Evolutionary conservation across 331 rosid species (phyloP).

Genomic region (Stylosanthes scabra): DNA sequence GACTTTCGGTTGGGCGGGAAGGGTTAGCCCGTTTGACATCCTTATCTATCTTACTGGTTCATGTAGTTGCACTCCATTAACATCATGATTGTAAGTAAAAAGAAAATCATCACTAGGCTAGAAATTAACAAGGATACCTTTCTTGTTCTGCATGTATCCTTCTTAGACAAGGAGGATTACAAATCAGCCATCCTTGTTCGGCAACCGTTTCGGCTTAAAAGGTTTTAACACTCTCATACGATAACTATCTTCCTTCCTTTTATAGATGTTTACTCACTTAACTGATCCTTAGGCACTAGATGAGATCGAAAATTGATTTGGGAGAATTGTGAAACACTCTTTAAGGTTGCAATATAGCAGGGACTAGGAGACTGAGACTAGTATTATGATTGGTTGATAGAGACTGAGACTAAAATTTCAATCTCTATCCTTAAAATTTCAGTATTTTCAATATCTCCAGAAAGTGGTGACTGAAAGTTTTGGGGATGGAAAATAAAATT

Average conservation of each 20-base stretch:
- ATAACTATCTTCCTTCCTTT: constrained; percentile 4
- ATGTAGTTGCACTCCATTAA: constrained; percentile 18
- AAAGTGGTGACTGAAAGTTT: too few relatives aligned
- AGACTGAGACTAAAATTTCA: too few relatives aligned
- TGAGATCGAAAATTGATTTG: constrained; percentile 20
- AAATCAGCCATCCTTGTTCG: constrained; percentile 73
- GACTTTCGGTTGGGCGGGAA: too few relatives aligned
- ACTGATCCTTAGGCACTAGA: constrained; percentile 16
- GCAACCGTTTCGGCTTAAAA: constrained; percentile 93
- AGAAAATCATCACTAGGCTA: background rate
- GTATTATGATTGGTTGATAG: too few relatives aligned
- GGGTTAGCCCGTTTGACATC: too few relatives aligned
- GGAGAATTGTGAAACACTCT: constrained; percentile 17
- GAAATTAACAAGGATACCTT: constrained; percentile 29
- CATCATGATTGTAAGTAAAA: background rate
- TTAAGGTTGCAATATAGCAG: too few relatives aligned
- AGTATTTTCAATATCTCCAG: too few relatives aligned
- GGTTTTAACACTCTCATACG: constrained; percentile 51
- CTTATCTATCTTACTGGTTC: constrained; percentile 8
- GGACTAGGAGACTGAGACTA: too few relatives aligned
- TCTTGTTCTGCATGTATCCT: constrained; percentile 70
- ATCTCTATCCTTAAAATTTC: too few relatives aligned
- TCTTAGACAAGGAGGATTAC: constrained; percentile 77
- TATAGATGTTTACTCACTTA: constrained; percentile 13
- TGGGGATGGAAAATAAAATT: too few relatives aligned